Evolutionary conservation across 306 rosid species (phyloP), one percentile per base, ranked within the genome.

Genomic region (Phaseolus lunatus): DNA sequence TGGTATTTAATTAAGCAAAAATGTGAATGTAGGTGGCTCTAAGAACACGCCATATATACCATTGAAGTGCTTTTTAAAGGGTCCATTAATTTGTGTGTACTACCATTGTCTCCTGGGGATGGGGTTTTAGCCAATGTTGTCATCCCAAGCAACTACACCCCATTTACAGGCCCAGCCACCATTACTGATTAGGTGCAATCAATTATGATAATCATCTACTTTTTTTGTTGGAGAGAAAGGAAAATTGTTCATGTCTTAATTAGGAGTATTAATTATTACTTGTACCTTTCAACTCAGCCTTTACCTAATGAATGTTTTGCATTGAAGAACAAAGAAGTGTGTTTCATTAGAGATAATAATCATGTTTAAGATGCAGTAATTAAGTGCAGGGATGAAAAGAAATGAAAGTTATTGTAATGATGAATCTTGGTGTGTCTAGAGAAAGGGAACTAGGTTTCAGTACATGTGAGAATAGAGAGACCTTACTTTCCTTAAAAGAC

Each of bases 61-160:
- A 22, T 56, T 76, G 11, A 70, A 76, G 70, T 70, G 77, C 61
- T 59, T 77, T 67, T 77, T 53, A 29, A 56, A 78, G 58, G 19
- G 50, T 18, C 71, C 52, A 73, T 74, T 56, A 72, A 83, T 73
- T 9, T 65, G 7, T 57, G 27, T 63, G 59, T 84, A 50, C 68
- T 18, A 47, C 54, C 20, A 24, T 8, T 84, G 86, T 69, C 86
- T 62, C 81, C 84, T 13, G 4, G 19, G 58, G 9, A 45, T 69
- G 84, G 33, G 78, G 19, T 62, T 75, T 11, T 49, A 9, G 56
- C 19, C 71, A 44, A 48, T n/a, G 0, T 29, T 81, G 85, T 69
- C 81, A 68, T 70, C 72, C 68, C 73, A 27, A n/a, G 6, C 61
- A 27, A 15, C 77, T 18, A 75, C 73, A 76, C 11, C 59, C n/a